Conservation (phyloP, 2,329 filamentous ascomycete genomes). For the Dactylellina sp. region DNA sequence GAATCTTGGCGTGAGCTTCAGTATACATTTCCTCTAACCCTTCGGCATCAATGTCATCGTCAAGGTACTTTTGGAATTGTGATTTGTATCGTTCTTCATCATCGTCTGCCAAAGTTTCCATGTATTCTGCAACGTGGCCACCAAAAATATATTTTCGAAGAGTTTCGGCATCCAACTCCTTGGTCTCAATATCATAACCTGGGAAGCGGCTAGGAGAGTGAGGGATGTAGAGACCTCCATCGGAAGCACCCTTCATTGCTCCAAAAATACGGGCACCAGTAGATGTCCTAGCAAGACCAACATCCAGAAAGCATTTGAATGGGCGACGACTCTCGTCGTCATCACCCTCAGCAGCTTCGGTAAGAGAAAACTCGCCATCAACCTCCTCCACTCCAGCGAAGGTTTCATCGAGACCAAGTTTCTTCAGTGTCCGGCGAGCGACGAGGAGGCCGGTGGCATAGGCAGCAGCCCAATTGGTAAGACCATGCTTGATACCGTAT, state of each 20-base stretch:
- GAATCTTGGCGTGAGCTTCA: constrained; percentile 95
- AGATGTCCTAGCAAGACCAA: constrained; percentile 95
- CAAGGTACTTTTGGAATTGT: constrained; percentile 98
- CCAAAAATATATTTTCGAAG: constrained; percentile 99
- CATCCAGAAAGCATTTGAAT: constrained; percentile 99
- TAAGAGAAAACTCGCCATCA: constrained; percentile 94
- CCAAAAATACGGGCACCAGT: constrained; percentile 99
- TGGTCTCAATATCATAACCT: constrained; percentile 94
- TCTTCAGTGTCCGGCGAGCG: constrained; percentile 94
- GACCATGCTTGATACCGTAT: constrained; percentile 97
- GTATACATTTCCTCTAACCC: constrained; percentile 96
- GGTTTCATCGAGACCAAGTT: constrained; percentile 92
- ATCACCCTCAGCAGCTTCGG: constrained; percentile 90
- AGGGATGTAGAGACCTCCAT: constrained; percentile 95
- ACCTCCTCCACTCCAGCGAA: constrained; percentile 97
- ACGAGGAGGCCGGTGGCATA: constrained; percentile 97
- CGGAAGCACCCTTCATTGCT: constrained; percentile 99
- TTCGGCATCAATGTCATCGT: constrained; percentile 95
- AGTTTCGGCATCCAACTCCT: constrained; percentile 97
- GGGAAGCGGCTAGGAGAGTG: constrained; percentile 99
- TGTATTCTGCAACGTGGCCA: constrained; percentile 99
- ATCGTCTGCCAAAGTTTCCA: constrained; percentile 99
- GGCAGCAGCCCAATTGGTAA: constrained; percentile 99
- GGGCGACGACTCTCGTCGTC: constrained; percentile 90
- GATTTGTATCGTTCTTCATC: constrained; percentile 99